Conservation (phyloP, 139 green algal genomes). For the Volvox africanus region DNA sequence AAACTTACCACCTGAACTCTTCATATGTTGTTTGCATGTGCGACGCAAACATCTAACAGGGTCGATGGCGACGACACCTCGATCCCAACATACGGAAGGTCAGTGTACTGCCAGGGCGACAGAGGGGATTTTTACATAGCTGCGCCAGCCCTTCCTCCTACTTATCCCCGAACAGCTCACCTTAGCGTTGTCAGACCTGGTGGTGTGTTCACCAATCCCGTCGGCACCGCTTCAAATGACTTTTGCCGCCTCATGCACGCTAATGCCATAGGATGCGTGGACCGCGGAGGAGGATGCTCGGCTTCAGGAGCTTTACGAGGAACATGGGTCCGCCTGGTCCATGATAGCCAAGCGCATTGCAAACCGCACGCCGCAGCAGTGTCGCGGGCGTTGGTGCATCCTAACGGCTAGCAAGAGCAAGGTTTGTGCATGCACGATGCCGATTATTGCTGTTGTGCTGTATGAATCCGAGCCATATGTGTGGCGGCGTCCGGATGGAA, state of each 20-base stretch:
- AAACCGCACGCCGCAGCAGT: conserved; percentile 88
- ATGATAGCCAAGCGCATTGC: conserved; percentile 71
- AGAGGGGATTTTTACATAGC: no score
- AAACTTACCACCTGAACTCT: background rate
- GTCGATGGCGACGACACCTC: conserved; percentile 85
- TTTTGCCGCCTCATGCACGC: no score
- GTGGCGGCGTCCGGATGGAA: no score
- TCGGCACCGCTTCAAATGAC: no score
- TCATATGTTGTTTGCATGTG: no score
- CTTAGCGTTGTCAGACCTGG: no score
- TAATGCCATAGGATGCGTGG: conserved; percentile 64
- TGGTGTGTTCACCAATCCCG: no score
- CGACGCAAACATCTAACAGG: conserved; percentile 28
- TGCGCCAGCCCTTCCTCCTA: no score
- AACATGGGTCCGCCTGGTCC: conserved; percentile 77
- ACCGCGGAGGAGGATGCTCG: conserved; percentile 71
- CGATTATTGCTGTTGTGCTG: no score
- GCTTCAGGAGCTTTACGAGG: conserved; percentile 65
- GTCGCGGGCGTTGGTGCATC: conserved; percentile 82
- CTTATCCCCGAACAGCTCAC: no score
- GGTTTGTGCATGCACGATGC: background rate
- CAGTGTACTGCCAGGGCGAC: background rate
- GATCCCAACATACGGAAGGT: conserved; percentile 81
- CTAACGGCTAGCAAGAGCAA: conserved; percentile 43
- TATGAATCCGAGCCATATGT: no score